These are phyloP conservation scores for Aureobasidium leucospermi DNA, from an alignment of 2,329 filamentous ascomycete genomes.

Conservation along the genomic window DNA sequence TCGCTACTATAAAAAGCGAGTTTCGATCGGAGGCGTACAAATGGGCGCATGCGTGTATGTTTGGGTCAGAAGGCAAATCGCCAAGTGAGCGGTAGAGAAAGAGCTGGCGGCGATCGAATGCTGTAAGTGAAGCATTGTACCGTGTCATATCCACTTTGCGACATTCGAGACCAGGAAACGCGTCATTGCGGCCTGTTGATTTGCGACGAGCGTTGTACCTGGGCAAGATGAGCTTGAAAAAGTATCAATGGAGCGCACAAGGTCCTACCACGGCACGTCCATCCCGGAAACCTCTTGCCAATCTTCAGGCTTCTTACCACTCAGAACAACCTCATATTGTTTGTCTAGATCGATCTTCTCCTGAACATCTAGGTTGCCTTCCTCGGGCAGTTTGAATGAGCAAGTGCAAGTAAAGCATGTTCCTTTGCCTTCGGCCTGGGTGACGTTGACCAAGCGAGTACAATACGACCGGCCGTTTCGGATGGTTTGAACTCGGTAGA, in stretches of 20 bases:
- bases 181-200: slow-evolving; percentile 32
- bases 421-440: slow-evolving; percentile 37
- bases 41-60: slow-evolving; percentile 51
- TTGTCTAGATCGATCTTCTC: slow-evolving; percentile 28
- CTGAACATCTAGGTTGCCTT: slow-evolving; percentile 28
- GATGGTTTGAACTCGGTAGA: slow-evolving; percentile 44
- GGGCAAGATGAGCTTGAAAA: not conserved
- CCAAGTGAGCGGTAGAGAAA: slow-evolving; percentile 41
- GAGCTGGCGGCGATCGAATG: slow-evolving; percentile 35
- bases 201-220: slow-evolving; percentile 23
- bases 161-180: slow-evolving; percentile 39
- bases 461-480: slow-evolving; percentile 47
- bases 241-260: not conserved
- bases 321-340: slow-evolving; percentile 28
- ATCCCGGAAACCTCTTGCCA: slow-evolving; percentile 29
- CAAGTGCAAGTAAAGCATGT: slow-evolving; percentile 47
- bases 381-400: slow-evolving; percentile 45
- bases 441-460: slow-evolving; percentile 45
- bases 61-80: slow-evolving; percentile 32
- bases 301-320: slow-evolving; percentile 26
- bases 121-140: slow-evolving; percentile 35
- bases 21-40: slow-evolving; percentile 52
- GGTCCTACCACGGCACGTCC: slow-evolving; percentile 29
- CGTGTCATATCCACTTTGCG: slow-evolving; percentile 47
- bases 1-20: slow-evolving; percentile 45